Evolutionary conservation across 306 rosid species (phyloP).

Genomic region (Dalbergia cultrata): DNA sequence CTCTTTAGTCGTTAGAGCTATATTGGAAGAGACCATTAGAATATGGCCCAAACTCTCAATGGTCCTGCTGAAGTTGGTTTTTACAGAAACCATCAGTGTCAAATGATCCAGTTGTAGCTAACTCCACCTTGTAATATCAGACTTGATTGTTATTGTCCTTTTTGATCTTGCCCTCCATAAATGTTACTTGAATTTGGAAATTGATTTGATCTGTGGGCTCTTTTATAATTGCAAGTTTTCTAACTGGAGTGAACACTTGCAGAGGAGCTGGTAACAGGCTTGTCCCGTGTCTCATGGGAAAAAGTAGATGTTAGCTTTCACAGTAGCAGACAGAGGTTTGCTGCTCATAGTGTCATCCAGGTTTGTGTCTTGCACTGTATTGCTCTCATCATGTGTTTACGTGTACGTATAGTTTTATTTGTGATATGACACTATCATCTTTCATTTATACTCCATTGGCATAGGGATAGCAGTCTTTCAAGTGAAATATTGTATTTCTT

Average conservation of each 20-base stretch:
- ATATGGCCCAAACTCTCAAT: slow-evolving; percentile 6
- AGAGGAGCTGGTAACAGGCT: slow-evolving; percentile 89
- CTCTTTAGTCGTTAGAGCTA: not conserved
- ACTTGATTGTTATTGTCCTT: slow-evolving; percentile 21
- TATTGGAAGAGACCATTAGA: slow-evolving; percentile 1
- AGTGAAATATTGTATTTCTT: slow-evolving; percentile 11
- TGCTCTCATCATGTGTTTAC: not conserved
- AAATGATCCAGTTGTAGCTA: not conserved
- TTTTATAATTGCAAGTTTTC: slow-evolving; percentile 28
- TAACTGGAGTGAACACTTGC: slow-evolving; percentile 50
- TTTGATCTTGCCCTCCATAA: slow-evolving; percentile 15
- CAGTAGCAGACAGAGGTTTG: slow-evolving; percentile 73
- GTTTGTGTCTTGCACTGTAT: slow-evolving; percentile 46
- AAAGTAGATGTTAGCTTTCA: slow-evolving; percentile 97
- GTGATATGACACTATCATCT: not conserved
- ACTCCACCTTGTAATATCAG: not conserved
- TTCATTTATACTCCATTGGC: not conserved
- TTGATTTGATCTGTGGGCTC: not conserved
- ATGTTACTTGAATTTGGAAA: slow-evolving; percentile 21
- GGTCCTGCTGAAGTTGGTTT: not conserved
- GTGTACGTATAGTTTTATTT: not conserved
- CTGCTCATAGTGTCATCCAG: slow-evolving; percentile 99
- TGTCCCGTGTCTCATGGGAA: slow-evolving; percentile 91
- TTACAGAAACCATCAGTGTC: not conserved
- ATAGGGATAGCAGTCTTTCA: not conserved